Percentiles rank a stretch among this genome's conserved stretches.
Conservation (phyloP, 1,139 yeast genomes). For the Candida dubliniensis region DNA sequence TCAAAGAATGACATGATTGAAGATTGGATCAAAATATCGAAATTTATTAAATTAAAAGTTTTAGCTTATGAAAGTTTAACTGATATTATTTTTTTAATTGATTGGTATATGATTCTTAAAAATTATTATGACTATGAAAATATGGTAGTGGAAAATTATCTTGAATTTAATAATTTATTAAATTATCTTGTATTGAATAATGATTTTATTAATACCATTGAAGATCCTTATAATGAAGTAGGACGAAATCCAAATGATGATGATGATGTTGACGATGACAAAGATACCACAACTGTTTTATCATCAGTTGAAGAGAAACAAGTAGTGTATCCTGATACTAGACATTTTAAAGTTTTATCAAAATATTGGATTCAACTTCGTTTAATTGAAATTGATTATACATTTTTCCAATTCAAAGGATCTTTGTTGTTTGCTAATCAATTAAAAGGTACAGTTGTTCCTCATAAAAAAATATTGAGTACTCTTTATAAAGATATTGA, state of each 20-base stretch:
- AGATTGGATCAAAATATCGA: constrained; percentile 28
- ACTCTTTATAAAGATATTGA: constrained; percentile 20
- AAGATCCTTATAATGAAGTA: constrained; percentile 13
- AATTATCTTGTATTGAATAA: constrained; percentile 28
- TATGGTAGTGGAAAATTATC: constrained; percentile 27
- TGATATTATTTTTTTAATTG: constrained; percentile 28
- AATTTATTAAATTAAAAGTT: constrained; percentile 21
- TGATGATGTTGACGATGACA: constrained; percentile 9
- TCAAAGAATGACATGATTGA: constrained; percentile 18
- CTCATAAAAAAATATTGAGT: constrained; percentile 21
- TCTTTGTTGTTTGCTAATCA: constrained; percentile 30
- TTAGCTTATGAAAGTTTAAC: constrained; percentile 22
- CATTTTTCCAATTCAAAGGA: constrained; percentile 35
- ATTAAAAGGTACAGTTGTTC: constrained; percentile 28
- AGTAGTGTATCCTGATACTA: constrained; percentile 11
- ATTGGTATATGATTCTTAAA: constrained; percentile 32
- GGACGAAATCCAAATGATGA: background rate
- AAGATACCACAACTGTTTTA: constrained; percentile 3
- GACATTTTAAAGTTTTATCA: constrained; percentile 23
- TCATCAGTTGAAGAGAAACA: background rate
- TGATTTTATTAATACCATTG: constrained; percentile 25
- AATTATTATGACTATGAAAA: constrained; percentile 24
- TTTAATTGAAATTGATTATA: constrained; percentile 28
- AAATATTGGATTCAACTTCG: constrained; percentile 33
- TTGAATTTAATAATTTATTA: constrained; percentile 33